Evolutionary conservation across 2,329 filamentous ascomycete genomes (phyloP).

Genomic region (Fonsecaea erecta): DNA sequence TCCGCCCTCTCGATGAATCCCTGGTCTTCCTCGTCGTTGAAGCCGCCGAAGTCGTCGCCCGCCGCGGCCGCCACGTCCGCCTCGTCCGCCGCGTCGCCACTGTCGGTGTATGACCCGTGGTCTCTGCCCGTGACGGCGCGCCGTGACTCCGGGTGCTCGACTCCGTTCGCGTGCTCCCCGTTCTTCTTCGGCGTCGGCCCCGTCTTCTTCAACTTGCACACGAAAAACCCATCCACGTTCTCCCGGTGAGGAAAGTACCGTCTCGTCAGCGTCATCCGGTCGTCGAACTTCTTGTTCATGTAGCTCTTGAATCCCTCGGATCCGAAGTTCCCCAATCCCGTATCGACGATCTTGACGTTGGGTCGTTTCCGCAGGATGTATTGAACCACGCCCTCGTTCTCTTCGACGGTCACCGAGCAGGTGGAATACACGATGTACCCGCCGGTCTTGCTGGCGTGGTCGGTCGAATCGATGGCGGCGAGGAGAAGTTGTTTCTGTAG

Average conservation of each 20-base stretch:
- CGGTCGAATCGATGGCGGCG: constrained; percentile 90
- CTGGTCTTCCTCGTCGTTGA: constrained; percentile 74
- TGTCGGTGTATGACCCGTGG: constrained; percentile 36
- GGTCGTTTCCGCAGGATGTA: constrained; percentile 90
- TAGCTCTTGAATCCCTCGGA: constrained; percentile 90
- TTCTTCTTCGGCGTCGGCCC: constrained; percentile 67
- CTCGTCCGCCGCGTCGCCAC: constrained; percentile 36
- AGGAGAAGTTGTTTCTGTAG: constrained; percentile 93
- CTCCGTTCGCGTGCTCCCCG: constrained; percentile 33
- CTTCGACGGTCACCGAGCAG: constrained; percentile 90
- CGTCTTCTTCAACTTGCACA: constrained; percentile 94
- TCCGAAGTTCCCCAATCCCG: constrained; percentile 80
- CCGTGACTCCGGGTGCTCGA: neutral
- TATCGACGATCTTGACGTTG: constrained; percentile 91
- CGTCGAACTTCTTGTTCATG: constrained; percentile 89
- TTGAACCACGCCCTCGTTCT: constrained; percentile 91
- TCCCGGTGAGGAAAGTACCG: constrained; percentile 89
- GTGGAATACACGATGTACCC: constrained; percentile 97
- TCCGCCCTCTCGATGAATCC: constrained; percentile 74
- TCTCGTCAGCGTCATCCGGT: constrained; percentile 78
- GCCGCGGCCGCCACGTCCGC: constrained; percentile 39
- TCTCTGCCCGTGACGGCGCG: constrained; percentile 27
- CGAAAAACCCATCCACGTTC: constrained; percentile 98
- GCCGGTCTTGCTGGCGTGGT: constrained; percentile 88
- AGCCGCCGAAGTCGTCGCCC: constrained; percentile 69